Base-by-base conservation (phyloP, 306 rosid species). In the Carpinus fangiana region DNA sequence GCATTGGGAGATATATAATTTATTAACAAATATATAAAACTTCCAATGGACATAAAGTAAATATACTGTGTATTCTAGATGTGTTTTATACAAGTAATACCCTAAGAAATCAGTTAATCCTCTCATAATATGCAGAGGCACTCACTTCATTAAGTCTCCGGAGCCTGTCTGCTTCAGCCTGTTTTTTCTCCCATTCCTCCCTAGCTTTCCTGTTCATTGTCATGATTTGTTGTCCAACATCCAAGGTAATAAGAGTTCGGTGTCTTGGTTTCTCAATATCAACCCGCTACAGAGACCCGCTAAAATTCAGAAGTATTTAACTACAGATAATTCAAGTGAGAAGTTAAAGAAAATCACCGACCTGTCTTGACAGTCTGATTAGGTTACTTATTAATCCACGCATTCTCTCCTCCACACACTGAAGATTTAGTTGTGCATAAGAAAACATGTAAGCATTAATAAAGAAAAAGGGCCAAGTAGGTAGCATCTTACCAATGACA, bases 361-460 rank as follows among this genome's bases (percentile, higher is more conserved):
- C 98, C 97, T 91, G 97, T 82, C 91, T 92, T 41, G 98, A 95
- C 83, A 92, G 70, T 88, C 98, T 90, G 83, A 92, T 90, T 86
- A 95, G 69, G 86, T 82, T 90, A 79, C 90, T 89, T 65, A 95
- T 91, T 50, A 95, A 78, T 73, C 93, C 98, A 28, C 93, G 96
- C 91, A 92, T 83, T 83, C 98, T 90, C 87, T 95, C 98, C 83
- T 95, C 98, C 84, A 92, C 97, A 38, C 96, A 90, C 98, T 92
- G 89, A 82, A 80, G 71, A 79, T 71, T 82, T 73, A 87, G 74
- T 86, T 78, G 65, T 16, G 55, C 69, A 45, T 81, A 74, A 82
- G 81, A 78, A 59, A 51, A 73, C 60, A 82, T 59, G 76, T 48
- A 76, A 77, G 12, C 79, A 56, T 70, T 79, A 72, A 53, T 54